Base-by-base conservation (phyloP, 306 rosid species). In the Comarum palustre region DNA sequence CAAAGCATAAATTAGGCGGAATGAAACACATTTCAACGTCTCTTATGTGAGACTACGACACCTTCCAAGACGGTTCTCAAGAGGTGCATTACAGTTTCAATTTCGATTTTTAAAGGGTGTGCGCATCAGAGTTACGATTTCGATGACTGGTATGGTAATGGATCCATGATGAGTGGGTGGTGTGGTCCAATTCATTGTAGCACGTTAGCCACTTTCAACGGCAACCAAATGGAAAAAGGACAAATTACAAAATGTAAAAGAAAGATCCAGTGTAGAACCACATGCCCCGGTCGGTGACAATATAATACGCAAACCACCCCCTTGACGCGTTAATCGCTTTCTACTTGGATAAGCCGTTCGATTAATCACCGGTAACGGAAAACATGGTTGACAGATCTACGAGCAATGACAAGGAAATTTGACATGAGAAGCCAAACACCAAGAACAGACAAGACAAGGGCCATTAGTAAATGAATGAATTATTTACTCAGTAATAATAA, bases 401-500 rank as follows among this genome's bases (percentile, higher is more conserved):
- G n/a, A n/a, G n/a, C n/a, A n/a, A n/a, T n/a, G n/a, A n/a, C n/a
- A n/a, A n/a, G n/a, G n/a, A n/a, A n/a, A n/a, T n/a, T n/a, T n/a
- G n/a, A n/a, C n/a, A n/a, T 29, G 31, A 29, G 3, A 34, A 31
- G 51, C 61, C 1, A 22, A 15, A 48, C 11, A 59, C 2, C 0
- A 8, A 5, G 12, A 6, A 19, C 16, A 4, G 8, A 36, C 4
- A 71, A 9, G 42, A 38, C 16, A 5, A 62, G 27, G 51, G 3
- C n/a, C n/a, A 72, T 48, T 60, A 39, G n/a, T n/a, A 47, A 70
- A 73, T 48, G 15, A 69, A 64, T 64, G 51, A 58, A 77, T 57
- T 82, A 78, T 82, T 76, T 69, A 82, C 77, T 70, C 50, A 51
- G 25, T 31, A 60, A 72, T 11, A 67, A 52, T 66, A 16, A 3